phyloP scores from a whole-genome alignment of 225 moss, liverwort and hornwort species.

The Marchantia paleacea region DNA sequence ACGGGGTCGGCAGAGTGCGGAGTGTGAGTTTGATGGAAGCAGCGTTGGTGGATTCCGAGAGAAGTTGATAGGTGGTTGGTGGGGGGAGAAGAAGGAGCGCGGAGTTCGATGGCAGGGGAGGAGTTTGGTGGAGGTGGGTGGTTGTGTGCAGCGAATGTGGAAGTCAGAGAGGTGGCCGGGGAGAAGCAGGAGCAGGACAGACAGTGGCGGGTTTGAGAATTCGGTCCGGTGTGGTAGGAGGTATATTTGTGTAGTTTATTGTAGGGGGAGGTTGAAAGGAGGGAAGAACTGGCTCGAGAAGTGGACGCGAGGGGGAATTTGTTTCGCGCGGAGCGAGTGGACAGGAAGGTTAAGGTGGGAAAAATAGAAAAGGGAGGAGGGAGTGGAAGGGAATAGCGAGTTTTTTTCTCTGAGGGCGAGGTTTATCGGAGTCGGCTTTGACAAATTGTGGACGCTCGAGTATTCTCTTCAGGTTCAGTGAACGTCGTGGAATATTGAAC shows the following conservation, averaged over 20 bases:
- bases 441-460: neutral
- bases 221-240: neutral
- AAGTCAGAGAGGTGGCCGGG: neutral
- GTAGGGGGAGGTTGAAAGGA: neutral
- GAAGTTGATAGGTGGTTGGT: neutral
- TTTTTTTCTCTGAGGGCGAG: neutral
- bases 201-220: neutral
- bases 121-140: neutral
- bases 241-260: neutral
- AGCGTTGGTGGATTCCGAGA: neutral
- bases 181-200: neutral
- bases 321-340: neutral
- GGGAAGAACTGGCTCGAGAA: neutral
- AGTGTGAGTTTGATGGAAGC: neutral
- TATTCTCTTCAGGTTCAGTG: neutral
- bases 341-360: neutral
- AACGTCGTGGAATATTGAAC: neutral
- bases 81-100: neutral
- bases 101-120: neutral
- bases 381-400: neutral
- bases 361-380: neutral
- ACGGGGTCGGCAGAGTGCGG: neutral
- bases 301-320: neutral
- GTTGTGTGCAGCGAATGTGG: neutral
- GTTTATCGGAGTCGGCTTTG: neutral